Evolutionary conservation across 768 basidiomycete species (phyloP).

Genomic region (Nevesoporus exiguus): DNA sequence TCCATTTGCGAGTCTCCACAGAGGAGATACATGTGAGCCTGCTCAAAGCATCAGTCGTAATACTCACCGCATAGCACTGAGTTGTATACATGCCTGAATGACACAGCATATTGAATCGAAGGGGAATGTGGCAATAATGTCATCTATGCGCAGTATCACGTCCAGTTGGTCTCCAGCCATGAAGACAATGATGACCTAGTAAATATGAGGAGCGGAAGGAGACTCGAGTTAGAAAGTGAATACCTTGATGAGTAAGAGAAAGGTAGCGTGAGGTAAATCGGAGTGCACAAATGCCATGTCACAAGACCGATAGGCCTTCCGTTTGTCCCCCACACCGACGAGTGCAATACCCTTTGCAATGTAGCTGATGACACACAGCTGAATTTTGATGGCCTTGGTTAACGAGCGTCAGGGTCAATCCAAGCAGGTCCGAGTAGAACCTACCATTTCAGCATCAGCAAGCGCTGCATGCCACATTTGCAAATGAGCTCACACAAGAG

Average conservation of each 20-base stretch:
- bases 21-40: background rate
- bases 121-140: background rate
- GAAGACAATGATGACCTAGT: background rate
- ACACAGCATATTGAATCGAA: background rate
- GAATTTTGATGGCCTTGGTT: background rate
- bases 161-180: background rate
- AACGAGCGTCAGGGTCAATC: background rate
- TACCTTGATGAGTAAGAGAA: background rate
- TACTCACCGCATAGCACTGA: background rate
- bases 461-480: background rate
- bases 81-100: background rate
- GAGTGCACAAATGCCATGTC: background rate
- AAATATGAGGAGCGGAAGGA: background rate
- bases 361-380: background rate
- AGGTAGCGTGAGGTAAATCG: background rate
- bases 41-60: background rate
- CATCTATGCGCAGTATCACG: background rate
- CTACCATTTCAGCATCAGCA: background rate
- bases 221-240: background rate
- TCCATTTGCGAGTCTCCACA: background rate
- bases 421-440: background rate
- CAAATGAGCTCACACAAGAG: background rate
- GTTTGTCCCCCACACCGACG: background rate
- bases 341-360: background rate
- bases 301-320: background rate